Conservation (phyloP, 1,284 basidiomycete genomes). For the Microbotryum intermedium region DNA sequence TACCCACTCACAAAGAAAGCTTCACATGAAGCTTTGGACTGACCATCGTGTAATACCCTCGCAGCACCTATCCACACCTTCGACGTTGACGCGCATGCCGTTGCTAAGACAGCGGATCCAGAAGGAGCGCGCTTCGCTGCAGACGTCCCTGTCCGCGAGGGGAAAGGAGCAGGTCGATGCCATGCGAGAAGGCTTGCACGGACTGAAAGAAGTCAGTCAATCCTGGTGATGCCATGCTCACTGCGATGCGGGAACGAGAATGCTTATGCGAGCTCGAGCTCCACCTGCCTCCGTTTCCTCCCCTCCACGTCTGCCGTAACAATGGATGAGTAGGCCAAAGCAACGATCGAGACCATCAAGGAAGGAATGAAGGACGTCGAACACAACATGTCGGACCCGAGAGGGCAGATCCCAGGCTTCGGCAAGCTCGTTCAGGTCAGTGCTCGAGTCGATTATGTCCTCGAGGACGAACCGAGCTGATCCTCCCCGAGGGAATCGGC, state of each 20-base stretch:
- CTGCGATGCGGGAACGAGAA: constrained; percentile 84
- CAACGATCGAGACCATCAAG: constrained; percentile 74
- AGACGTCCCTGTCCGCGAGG: constrained; percentile 37
- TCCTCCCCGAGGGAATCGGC: not conserved
- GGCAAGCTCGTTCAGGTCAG: constrained; percentile 84
- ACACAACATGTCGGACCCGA: constrained; percentile 61
- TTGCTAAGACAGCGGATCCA: constrained; percentile 23
- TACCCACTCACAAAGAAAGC: no score
- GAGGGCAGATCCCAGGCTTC: constrained; percentile 60
- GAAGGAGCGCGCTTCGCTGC: constrained; percentile 26
- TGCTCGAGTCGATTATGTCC: constrained; percentile 15
- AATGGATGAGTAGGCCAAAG: constrained; percentile 50
- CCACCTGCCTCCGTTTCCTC: no score
- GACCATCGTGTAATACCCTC: no score
- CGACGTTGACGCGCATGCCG: constrained; percentile 20
- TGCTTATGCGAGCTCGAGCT: constrained; percentile 59
- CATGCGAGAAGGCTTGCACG: constrained; percentile 78
- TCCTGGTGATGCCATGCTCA: constrained; percentile 73
- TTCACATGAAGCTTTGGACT: no score
- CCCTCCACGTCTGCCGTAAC: no score
- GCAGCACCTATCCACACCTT: constrained; percentile 28
- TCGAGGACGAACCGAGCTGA: not conserved
- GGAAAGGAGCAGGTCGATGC: constrained; percentile 90
- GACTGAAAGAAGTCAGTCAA: constrained; percentile 51
- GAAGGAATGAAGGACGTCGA: constrained; percentile 90